A percentile compares a stretch with the other conserved stretches of the same genome.
phyloP scores from a whole-genome alignment of 2,329 filamentous ascomycete genomes.

The Aureobasidium mangrovei region DNA sequence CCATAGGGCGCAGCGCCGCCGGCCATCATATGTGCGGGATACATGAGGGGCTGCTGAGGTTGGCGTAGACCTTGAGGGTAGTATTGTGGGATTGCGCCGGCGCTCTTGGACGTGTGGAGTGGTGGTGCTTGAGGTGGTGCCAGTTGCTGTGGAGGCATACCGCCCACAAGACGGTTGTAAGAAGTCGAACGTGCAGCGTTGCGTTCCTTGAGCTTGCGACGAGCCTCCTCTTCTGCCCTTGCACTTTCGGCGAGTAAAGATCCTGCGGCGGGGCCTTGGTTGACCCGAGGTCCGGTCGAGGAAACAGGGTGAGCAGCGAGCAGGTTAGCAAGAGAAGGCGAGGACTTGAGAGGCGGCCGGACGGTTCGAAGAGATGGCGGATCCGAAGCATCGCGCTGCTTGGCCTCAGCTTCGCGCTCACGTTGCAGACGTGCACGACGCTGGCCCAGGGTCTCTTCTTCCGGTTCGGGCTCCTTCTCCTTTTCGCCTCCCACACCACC shows the following conservation, averaged over 20 bases:
- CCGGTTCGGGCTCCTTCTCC: conserved; percentile 32
- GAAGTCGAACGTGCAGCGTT: neutral
- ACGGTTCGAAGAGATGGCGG: conserved; percentile 26
- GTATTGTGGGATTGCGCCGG: neutral
- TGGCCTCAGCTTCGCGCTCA: conserved; percentile 44
- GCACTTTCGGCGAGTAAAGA: conserved; percentile 5
- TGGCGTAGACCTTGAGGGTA: neutral
- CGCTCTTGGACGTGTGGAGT: neutral
- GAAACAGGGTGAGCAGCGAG: conserved; percentile 45
- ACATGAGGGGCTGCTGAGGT: neutral
- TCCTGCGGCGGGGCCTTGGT: conserved; percentile 22
- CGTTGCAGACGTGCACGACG: conserved; percentile 65
- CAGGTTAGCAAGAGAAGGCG: conserved; percentile 54
- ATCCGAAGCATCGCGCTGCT: conserved; percentile 12
- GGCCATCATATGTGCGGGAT: conserved; percentile 1
- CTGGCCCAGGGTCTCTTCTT: conserved; percentile 72
- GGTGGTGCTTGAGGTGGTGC: neutral
- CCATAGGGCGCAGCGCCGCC: neutral
- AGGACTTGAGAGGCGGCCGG: conserved; percentile 32
- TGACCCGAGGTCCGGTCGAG: conserved; percentile 19
- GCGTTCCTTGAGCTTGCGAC: conserved; percentile 4
- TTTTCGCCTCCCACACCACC: conserved; percentile 47
- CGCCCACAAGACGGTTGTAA: neutral
- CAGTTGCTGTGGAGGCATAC: neutral
- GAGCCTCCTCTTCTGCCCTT: neutral